phyloP scores from a whole-genome alignment of 176 grass and related monocot genomes.

The bread wheat (Triticum aestivum) region DNA sequence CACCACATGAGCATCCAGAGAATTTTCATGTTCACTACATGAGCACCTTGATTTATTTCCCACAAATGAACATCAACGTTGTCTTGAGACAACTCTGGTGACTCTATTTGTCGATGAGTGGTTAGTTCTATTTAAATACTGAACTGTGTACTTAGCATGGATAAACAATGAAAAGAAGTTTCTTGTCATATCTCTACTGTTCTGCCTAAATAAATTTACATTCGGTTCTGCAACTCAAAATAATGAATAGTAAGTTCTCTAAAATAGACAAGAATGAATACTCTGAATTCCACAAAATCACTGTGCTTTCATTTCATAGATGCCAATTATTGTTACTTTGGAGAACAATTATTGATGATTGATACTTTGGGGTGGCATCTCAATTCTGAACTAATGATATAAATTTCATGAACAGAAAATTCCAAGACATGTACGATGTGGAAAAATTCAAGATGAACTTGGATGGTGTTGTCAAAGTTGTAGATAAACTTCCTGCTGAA shows the following conservation, averaged over 20 bases:
- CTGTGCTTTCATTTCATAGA: not conserved
- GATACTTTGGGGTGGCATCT: not conserved
- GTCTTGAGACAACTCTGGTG: not conserved
- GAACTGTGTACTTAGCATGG: not conserved
- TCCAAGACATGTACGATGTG: slow-evolving; percentile 78
- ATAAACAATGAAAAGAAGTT: not conserved
- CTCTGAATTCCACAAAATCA: not conserved
- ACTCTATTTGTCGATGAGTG: not conserved
- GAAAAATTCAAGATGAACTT: slow-evolving; percentile 69
- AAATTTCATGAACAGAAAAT: slow-evolving; percentile 59
- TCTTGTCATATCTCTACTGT: not conserved
- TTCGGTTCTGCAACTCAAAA: slow-evolving; percentile 6
- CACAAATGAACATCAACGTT: not conserved
- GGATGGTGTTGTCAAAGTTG: slow-evolving; percentile 64
- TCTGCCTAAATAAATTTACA: not conserved
- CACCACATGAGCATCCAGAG: slow-evolving; percentile 7
- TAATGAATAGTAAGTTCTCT: not conserved
- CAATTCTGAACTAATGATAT: slow-evolving; percentile 17
- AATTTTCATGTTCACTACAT: not conserved
- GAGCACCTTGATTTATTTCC: not conserved
- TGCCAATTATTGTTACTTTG: not conserved
- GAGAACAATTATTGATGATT: not conserved
- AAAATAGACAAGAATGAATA: not conserved
- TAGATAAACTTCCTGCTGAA: slow-evolving; percentile 56
- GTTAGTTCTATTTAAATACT: not conserved